These are phyloP conservation scores for Fusarium veterinarium DNA, from an alignment of 2,329 filamentous ascomycete species.

Conservation along the genomic window DNA sequence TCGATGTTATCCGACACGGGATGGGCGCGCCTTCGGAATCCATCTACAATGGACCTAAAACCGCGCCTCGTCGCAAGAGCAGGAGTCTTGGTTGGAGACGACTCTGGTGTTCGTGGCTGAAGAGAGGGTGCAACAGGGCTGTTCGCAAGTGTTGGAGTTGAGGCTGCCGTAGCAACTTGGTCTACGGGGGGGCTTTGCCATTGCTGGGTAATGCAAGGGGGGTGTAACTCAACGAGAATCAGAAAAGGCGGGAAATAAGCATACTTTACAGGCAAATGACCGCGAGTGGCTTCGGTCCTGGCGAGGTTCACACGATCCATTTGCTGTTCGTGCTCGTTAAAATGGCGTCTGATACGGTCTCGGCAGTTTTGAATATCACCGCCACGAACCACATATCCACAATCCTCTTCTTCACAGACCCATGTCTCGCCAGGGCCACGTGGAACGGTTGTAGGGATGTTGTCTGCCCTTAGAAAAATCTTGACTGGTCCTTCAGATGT, in stretches of 20 bases:
- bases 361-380: conserved; percentile 68
- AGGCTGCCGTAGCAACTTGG: not conserved
- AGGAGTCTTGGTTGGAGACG: conserved; percentile 14
- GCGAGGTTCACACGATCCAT: conserved; percentile 63
- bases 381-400: conserved; percentile 71
- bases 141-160: conserved; percentile 8
- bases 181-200: not conserved
- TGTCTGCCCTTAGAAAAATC: conserved; percentile 62
- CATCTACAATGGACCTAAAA: conserved; percentile 43
- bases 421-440: conserved; percentile 72
- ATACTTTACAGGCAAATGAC: conserved; percentile 68
- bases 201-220: not conserved
- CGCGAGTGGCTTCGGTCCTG: conserved; percentile 65
- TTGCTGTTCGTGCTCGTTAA: conserved; percentile 68
- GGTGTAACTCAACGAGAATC: conserved; percentile 46
- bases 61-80: conserved; percentile 27
- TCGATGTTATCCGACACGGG: conserved; percentile 45
- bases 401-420: conserved; percentile 73
- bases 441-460: conserved; percentile 60
- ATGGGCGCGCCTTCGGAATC: conserved; percentile 44
- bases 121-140: conserved; percentile 4
- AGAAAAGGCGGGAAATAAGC: conserved; percentile 53
- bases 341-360: conserved; percentile 69
- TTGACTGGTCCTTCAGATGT: conserved; percentile 48
- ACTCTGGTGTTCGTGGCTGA: conserved; percentile 1